Base-by-base conservation (phyloP, 2,329 filamentous ascomycete species). In the Periconia digitata region DNA sequence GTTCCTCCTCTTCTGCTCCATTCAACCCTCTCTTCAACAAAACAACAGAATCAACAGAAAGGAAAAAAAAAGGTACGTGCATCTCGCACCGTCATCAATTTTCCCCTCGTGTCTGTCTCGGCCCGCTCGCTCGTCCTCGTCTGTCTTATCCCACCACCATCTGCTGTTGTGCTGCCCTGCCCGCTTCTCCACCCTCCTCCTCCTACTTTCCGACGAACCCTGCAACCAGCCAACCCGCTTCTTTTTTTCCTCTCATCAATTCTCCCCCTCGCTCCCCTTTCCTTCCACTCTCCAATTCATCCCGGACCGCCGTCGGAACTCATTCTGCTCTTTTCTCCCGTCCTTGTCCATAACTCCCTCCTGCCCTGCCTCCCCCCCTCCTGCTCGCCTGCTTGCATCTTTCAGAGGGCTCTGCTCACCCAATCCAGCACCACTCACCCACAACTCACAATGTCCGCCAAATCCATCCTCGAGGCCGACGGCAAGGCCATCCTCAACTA, bases 401-500 rank as follows among this genome's bases (percentile, higher is more conserved):
- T 40, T 42, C 27, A 38, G 29, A 46, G 35, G 40, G 24, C 44
- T 54, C 27, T 48, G 59, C 66, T 68, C 62, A 67, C 60, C 50
- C 51, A 46, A n/a, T n/a, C n/a, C n/a, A 41, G 24, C 44, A 55
- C 27, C 49, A 59, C 66, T 68, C 62, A 67, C 60, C 50, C 51
- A 46, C 50, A 43, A 53, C 53, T 51, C 76, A 83, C 70, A 70
- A 95, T 95, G 90, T 91, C 90, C 74, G 90, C 94, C 77, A 99
- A 99, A 81, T 89, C 92, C 63, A 97, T 99, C 74, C 79, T 89
- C 83, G 94, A 99, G 84, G 92, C 92, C 83, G 94, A 99, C 81
- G 94, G 94, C 85, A 99, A 99, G 89, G 94, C 94, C 84, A 97
- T 99, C 82, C 85, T 99, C 85, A 97, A 96, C 89, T 99, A 97